Conservation (phyloP, 2,329 filamentous ascomycete genomes). For the Aspergillus sp. region DNA sequence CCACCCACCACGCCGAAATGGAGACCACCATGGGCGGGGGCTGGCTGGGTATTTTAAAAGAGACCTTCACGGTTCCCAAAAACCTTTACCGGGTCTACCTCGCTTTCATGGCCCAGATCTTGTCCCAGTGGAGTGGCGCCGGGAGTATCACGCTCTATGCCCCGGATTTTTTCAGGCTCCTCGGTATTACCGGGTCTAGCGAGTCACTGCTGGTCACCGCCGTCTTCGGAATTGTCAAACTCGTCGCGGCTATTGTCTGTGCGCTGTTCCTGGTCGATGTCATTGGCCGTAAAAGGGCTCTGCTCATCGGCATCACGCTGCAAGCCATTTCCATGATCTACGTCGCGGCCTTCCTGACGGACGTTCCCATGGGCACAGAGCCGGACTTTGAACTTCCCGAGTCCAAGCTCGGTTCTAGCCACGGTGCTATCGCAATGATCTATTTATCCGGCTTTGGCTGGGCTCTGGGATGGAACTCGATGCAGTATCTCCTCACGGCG, state of each 20-base stretch:
- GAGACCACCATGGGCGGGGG: constrained; percentile 60
- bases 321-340: constrained; percentile 56
- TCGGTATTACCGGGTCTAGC: constrained; percentile 59
- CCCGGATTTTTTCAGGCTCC: constrained; percentile 60
- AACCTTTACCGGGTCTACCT: constrained; percentile 67
- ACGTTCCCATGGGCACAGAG: constrained; percentile 49
- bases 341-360: constrained; percentile 52
- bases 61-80: constrained; percentile 56
- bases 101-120: constrained; percentile 57
- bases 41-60: constrained; percentile 57
- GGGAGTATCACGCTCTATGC: constrained; percentile 70
- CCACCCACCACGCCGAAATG: constrained; percentile 58
- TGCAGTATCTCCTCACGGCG: constrained; percentile 69
- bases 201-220: constrained; percentile 65
- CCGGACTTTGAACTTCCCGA: constrained; percentile 41
- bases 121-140: constrained; percentile 67
- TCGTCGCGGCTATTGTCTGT: constrained; percentile 56
- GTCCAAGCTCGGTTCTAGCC: constrained; percentile 48
- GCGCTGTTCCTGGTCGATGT: constrained; percentile 72
- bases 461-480: constrained; percentile 64
- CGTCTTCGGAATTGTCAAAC: constrained; percentile 67
- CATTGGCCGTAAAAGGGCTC: constrained; percentile 62
- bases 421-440: constrained; percentile 60
- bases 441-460: constrained; percentile 60
- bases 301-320: constrained; percentile 51